Percentiles rank a stretch among this genome's conserved stretches.
These are phyloP conservation scores for Pinus albicaulis DNA, from an alignment of 75 land plant species.

Conservation along the genomic window DNA sequence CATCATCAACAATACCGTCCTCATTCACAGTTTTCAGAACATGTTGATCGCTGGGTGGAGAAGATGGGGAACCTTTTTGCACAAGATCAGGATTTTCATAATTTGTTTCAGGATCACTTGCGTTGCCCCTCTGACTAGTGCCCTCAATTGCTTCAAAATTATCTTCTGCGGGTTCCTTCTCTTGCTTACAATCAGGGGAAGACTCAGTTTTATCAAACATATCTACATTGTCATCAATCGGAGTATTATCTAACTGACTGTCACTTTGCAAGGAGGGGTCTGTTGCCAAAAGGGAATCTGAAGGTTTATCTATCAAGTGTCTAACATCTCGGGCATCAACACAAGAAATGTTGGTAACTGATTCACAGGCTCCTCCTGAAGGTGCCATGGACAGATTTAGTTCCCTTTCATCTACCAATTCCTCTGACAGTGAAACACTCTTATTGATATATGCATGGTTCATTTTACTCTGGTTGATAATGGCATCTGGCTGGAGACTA, in stretches of 20 bases:
- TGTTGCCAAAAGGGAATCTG: neutral
- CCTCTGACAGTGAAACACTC: no score
- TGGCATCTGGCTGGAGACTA: no score
- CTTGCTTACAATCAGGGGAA: neutral
- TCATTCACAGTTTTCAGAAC: constrained; percentile 2
- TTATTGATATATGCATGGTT: no score
- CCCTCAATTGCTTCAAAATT: neutral
- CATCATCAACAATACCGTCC: neutral
- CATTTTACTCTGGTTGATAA: no score
- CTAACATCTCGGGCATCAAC: neutral
- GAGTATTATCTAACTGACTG: neutral
- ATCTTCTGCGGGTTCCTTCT: neutral
- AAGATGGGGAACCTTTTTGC: neutral
- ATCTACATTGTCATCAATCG: constrained; percentile 1
- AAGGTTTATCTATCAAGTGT: neutral
- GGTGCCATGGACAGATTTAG: neutral
- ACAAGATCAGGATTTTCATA: neutral
- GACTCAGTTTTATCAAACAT: neutral
- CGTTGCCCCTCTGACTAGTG: neutral
- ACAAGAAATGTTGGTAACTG: neutral
- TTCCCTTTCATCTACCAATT: neutral
- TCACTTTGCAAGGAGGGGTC: neutral
- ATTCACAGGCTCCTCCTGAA: neutral
- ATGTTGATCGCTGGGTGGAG: neutral
- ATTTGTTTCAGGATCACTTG: neutral